A percentile compares a stretch with the other conserved stretches of the same genome.
Conservation (phyloP, 495 filamentous ascomycete species). For the Annulohypoxylon maeteangense region DNA sequence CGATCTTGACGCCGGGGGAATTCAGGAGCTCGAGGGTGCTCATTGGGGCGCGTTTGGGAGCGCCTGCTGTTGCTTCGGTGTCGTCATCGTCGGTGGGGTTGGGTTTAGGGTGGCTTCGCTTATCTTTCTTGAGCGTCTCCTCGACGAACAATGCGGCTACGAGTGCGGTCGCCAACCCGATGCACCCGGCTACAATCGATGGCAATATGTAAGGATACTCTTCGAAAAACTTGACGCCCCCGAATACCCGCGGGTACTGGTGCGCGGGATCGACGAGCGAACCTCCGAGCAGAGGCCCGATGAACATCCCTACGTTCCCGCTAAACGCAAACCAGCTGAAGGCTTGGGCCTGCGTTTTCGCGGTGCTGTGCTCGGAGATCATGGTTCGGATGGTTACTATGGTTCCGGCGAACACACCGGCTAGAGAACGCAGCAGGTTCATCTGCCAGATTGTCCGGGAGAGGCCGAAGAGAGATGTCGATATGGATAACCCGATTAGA, state of each 20-base stretch:
- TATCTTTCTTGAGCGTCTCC: conserved; percentile 58
- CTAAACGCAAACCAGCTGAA: conserved; percentile 79
- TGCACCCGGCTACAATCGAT: conserved; percentile 61
- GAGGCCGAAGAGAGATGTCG: conserved; percentile 70
- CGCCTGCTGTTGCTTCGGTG: conserved; percentile 44
- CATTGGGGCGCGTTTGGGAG: conserved; percentile 44
- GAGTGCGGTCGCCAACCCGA: conserved; percentile 62
- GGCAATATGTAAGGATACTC: conserved; percentile 73
- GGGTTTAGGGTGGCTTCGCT: background rate
- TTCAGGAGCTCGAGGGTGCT: conserved; percentile 67
- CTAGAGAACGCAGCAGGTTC: conserved; percentile 71
- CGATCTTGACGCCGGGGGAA: conserved; percentile 67
- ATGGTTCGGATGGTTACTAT: conserved; percentile 76
- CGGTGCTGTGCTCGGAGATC: conserved; percentile 74
- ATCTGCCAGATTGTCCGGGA: conserved; percentile 71
- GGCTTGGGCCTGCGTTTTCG: conserved; percentile 71
- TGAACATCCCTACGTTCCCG: conserved; percentile 74
- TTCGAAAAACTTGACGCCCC: conserved; percentile 63
- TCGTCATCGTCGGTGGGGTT: background rate
- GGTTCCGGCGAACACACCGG: conserved; percentile 74
- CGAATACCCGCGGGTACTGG: conserved; percentile 67
- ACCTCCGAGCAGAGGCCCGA: conserved; percentile 74
- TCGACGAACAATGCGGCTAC: conserved; percentile 62
- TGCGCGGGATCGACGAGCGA: conserved; percentile 68
- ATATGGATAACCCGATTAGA: conserved; percentile 65